Evolutionary conservation across 345 rosid genomes (phyloP).

Genomic region (Eutrema japonicum): DNA sequence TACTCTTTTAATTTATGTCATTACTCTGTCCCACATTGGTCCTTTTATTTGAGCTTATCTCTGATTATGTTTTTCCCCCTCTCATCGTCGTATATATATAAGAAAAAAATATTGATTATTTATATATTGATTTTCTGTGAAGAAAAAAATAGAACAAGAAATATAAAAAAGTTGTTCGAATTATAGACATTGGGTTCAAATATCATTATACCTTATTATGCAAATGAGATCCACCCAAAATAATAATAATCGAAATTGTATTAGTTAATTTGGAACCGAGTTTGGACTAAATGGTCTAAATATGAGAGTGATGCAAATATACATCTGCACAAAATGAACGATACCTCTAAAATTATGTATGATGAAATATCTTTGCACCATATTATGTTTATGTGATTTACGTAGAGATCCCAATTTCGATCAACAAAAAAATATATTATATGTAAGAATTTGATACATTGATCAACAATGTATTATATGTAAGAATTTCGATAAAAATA

Average conservation of each 20-base stretch:
- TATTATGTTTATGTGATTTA: too few relatives aligned
- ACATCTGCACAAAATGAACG: too few relatives aligned
- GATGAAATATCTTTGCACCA: neutral
- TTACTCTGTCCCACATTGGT: conserved; percentile 22
- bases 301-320: neutral
- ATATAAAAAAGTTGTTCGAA: neutral
- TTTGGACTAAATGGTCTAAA: neutral
- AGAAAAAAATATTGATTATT: neutral
- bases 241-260: too few relatives aligned
- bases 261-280: neutral
- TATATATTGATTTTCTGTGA: neutral
- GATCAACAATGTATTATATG: too few relatives aligned
- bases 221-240: neutral
- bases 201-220: neutral
- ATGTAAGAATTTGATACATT: too few relatives aligned
- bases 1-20: conserved; percentile 6
- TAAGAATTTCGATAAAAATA: too few relatives aligned
- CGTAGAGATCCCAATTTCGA: neutral
- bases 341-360: too few relatives aligned
- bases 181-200: neutral
- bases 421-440: neutral
- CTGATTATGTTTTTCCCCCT: neutral
- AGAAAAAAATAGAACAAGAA: too few relatives aligned
- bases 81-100: neutral
- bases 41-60: neutral